Base-by-base conservation (phyloP, 2,329 filamentous ascomycete genomes). In the Fusarium odoratissimum region DNA sequence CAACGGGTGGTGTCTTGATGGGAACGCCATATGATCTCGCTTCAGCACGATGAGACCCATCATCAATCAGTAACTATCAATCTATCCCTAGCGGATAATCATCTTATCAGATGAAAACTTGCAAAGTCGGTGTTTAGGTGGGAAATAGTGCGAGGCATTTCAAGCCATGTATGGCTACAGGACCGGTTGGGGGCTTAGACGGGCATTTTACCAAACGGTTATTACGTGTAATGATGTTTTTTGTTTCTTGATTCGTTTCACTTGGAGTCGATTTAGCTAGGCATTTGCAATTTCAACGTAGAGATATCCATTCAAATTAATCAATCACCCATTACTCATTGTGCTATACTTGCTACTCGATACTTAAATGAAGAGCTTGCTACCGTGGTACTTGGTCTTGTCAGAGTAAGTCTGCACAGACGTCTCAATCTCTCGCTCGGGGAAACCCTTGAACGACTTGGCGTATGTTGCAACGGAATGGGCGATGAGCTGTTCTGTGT, bases 381-480 rank as follows among this genome's bases (percentile, higher is more conserved):
- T 81, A 6, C 87, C 86, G 56, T 87, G 87, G 73, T 88, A 89
- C 80, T 86, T 86, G 61, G 78, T 75, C 56, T 78, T 77, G 66
- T 79, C 64, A n/a, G 79, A 76, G 56, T 85, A 83, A 2, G 70
- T 60, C n/a, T 73, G 69, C 5, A 76, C 70, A 55, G 71, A 69
- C 3, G 80, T 72, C 14, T 80, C 76, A 3, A 79, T 73, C 3
- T 80, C 80, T 31, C 90, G 84, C 80, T 90, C 79, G 1, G 91
- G 91, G 81, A 93, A 92, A 14, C 86, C 89, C 8, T 91, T 84
- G 71, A 93, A 90, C 1, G 90, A 92, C 7, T 83, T 79, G 16
- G 91, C 91, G 75, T 90, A 94, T 1, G 89, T 91, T 3, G 91
- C 92, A n/a, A 93, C 89, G 2, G 90, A 91, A 80, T 93, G 91